Base-by-base conservation (phyloP, 2,329 filamentous ascomycete species). In the Trichoderma sp. region DNA sequence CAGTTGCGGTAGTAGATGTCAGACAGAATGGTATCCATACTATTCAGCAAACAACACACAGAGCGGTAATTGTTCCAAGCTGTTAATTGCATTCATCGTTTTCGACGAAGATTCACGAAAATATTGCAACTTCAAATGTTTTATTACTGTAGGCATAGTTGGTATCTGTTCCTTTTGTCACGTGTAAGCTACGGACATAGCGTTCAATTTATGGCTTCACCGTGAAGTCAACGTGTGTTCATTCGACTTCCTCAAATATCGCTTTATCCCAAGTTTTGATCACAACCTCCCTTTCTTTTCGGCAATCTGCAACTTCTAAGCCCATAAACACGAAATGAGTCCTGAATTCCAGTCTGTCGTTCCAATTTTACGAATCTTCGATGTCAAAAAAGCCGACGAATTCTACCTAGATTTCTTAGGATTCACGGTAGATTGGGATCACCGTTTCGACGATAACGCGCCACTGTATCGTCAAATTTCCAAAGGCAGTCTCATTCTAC, bases 401-500 rank as follows among this genome's bases (percentile, higher is more conserved):
- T 75, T 75, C 63, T 75, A 75, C 71, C 53, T 73, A 32, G 66
- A 59, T 43, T 74, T 73, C 47, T 70, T 75, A 32, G 74, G 74
- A 53, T 75, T 75, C 71, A 59, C 28, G 28, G 62, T 72, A 20
- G 74, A 75, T 61, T 75, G 74, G 74, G 73, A 75, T 12, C 74
- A 75, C 71, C 72, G 72, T 30, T 74, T 73, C 67, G 74, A 74
- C 70, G 71, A 71, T n/a, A 65, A 55, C 53, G 70, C 69, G 3
- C 74, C 74, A 20, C 61, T 75, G 30, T 76, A 76, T 63, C 69
- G 74, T 17, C 74, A 76, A 47, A 64, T 75, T 20, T 75, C 74
- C 17, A 65, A 71, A 5, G 70, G 34, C 13, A 65, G 62, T 20
- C 64, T 74, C 28, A 62, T 71, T 15, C 58, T 75, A 34, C 73